Base-by-base conservation (phyloP, 306 rosid species). In the Vigna mungo region DNA sequence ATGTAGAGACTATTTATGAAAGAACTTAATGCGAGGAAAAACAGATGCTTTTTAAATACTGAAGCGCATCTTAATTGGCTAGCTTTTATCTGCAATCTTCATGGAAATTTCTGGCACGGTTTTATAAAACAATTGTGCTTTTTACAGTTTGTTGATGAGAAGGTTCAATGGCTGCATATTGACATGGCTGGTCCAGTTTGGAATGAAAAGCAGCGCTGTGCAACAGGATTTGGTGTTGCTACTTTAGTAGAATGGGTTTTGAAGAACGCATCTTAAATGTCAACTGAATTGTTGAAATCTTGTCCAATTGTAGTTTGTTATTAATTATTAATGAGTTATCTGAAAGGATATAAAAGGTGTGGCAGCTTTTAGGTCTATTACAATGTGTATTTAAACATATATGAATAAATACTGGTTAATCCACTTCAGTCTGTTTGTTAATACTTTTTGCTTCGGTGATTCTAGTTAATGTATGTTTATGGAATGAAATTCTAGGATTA, bases 161-260 rank as follows among this genome's bases (percentile, higher is more conserved):
- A 94, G 78, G 94, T 94, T 63, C 89, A 94, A 39, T 91, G 98
- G 98, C 79, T 91, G 96, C 98, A 94, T 77, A 90, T 94, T 48
- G 98, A 94, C 88, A 27, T 94, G 70, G 96, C 97, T 32, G 98
- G 98, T 17, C 97, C 97, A 0, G 98, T 87, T 63, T 85, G 88
- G 88, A 91, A 65, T 36, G 96, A 94, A 7, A 90, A 94, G 87
- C 88, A 87, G 79, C 87, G 79, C n/a, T 13, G 86, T 6, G 97
- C 93, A 6, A 91, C 98, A 3, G 97, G 97, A 48, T 94, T 94
- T 49, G 97, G 97, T 72, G 78, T 94, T 18, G 84, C 96, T 46
- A 92, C 98, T 30, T 67, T 92, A 46, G 97, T 92, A 30, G 96
- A 94, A 83, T 94, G 98, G 98, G 96, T 91, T 76, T 74, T 87